Conservation (phyloP, 352 stramenopile species). For the Phytophthora hybrid region DNA sequence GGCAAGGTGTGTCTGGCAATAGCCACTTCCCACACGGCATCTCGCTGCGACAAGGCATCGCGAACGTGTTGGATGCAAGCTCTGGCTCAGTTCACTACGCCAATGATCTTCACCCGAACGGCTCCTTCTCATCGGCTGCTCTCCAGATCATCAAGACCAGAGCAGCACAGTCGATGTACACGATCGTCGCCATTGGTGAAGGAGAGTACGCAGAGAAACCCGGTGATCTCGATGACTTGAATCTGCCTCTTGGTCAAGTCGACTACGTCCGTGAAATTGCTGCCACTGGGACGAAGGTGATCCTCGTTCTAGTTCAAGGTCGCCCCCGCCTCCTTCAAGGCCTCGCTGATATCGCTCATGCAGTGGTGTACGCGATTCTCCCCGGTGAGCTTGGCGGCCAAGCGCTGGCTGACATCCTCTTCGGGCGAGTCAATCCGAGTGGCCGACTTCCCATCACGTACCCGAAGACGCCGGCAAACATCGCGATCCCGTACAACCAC, state of each 20-base stretch:
- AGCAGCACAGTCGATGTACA: conserved; percentile 45
- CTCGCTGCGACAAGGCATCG: conserved; percentile 68
- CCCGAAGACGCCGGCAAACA: conserved; percentile 63
- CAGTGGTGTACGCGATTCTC: conserved; percentile 83
- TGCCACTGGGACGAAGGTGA: conserved; percentile 77
- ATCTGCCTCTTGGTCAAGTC: conserved; percentile 74
- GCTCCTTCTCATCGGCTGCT: conserved; percentile 54
- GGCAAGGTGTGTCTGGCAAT: conserved; percentile 85
- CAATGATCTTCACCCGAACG: conserved; percentile 66
- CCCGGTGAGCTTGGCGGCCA: conserved; percentile 84
- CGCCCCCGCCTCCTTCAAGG: conserved; percentile 78
- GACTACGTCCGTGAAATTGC: conserved; percentile 82
- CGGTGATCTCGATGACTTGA: conserved; percentile 87
- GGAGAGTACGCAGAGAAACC: conserved; percentile 86
- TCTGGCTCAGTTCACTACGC: conserved; percentile 46
- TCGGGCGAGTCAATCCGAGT: conserved; percentile 82
- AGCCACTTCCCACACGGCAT: conserved; percentile 66
- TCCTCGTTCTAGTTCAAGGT: conserved; percentile 83
- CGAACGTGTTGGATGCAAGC: conserved; percentile 37
- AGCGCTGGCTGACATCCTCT: conserved; percentile 88
- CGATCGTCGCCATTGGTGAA: conserved; percentile 85
- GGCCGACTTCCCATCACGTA: conserved; percentile 88
- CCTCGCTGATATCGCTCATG: conserved; percentile 64
- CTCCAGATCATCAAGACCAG: conserved; percentile 48
- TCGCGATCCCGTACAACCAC: conserved; percentile 82